Evolutionary conservation across 805 yeast genomes (phyloP).

Genomic region (Saccharomycopsis fermentans): DNA sequence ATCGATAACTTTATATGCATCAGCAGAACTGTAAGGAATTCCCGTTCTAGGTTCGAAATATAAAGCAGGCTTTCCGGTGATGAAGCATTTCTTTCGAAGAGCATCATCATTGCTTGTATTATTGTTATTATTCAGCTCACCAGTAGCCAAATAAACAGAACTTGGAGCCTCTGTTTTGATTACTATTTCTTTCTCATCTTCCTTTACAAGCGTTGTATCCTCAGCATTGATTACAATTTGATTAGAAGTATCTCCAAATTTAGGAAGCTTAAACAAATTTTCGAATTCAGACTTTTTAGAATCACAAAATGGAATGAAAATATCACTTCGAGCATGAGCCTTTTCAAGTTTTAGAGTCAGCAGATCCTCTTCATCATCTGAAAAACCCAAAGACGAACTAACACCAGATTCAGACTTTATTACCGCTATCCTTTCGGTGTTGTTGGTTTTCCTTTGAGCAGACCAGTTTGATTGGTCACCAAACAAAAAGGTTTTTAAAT

Average conservation of each 20-base stretch:
- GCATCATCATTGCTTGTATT: not conserved
- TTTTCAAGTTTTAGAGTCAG: not conserved
- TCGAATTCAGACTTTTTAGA: conserved; percentile 28
- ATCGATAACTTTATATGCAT: conserved; percentile 59
- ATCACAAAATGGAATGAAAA: conserved; percentile 15
- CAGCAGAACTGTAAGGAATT: conserved; percentile 76
- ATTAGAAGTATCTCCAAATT: conserved; percentile 37
- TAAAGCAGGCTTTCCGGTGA: conserved; percentile 69
- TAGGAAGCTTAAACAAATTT: conserved; percentile 37
- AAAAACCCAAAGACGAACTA: not conserved
- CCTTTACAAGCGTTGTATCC: conserved; percentile 12
- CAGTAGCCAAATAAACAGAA: conserved; percentile 63
- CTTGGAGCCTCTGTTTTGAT: conserved; percentile 64
- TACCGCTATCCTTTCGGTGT: conserved; percentile 41
- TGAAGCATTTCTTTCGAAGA: conserved; percentile 54
- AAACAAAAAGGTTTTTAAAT: conserved; percentile 35
- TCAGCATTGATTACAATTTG: conserved; percentile 24
- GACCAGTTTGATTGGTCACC: conserved; percentile 50
- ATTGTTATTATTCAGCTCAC: conserved; percentile 25
- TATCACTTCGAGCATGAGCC: conserved; percentile 5
- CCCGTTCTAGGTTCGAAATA: conserved; percentile 86
- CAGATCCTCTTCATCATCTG: not conserved
- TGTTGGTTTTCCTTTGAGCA: conserved; percentile 38
- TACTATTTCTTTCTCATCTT: conserved; percentile 35
- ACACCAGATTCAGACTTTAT: conserved; percentile 26